These are phyloP conservation scores for Beauveria brongniartii DNA, from an alignment of 2,329 filamentous ascomycete species.

Conservation along the genomic window DNA sequence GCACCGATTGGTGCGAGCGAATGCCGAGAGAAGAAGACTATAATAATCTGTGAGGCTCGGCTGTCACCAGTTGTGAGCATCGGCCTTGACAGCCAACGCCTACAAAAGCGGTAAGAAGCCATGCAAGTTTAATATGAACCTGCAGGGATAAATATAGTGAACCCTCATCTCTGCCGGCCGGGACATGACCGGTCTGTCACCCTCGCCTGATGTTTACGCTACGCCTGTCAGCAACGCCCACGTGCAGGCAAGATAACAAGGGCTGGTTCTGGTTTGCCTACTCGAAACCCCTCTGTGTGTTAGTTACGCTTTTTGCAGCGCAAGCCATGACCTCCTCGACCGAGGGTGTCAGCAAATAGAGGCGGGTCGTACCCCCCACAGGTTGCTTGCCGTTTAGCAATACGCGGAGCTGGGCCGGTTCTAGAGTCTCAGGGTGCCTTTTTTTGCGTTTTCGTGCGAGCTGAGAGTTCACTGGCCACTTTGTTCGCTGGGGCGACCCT, in stretches of 20 bases:
- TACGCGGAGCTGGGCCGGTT: neutral
- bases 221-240: neutral
- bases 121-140: too few relatives aligned
- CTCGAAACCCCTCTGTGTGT: neutral
- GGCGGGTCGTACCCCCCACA: conserved; percentile 2
- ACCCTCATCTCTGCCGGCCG: too few relatives aligned
- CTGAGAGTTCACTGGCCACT: neutral
- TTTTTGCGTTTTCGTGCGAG: neutral
- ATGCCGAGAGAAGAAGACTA: too few relatives aligned
- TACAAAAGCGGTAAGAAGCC: too few relatives aligned
- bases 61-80: too few relatives aligned
- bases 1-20: neutral
- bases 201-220: neutral
- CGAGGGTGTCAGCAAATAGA: conserved; percentile 4
- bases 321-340: neutral
- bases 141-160: too few relatives aligned
- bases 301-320: neutral
- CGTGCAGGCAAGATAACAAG: neutral
- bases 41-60: too few relatives aligned
- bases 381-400: neutral
- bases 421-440: neutral
- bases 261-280: neutral
- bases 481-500: too few relatives aligned
- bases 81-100: too few relatives aligned
- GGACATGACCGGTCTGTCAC: too few relatives aligned